Evolutionary conservation across 257 asterid species (phyloP).

Genomic region (Solanum pinnatisectum): DNA sequence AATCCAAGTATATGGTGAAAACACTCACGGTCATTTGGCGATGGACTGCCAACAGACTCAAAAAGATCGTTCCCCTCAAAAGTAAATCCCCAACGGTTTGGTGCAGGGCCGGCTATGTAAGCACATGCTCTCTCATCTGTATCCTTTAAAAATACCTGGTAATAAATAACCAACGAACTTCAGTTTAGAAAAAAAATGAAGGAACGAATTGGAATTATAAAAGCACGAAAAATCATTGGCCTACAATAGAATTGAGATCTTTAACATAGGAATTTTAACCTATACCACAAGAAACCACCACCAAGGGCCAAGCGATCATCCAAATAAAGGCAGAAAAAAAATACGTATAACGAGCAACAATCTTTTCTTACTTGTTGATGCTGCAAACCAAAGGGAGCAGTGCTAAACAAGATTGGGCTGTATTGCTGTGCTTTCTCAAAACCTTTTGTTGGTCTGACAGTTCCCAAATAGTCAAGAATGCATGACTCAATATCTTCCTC

Average conservation of each 20-base stretch:
- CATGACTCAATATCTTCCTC: slow-evolving; percentile 95
- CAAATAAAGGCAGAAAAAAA: background rate
- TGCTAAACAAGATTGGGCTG: slow-evolving; percentile 64
- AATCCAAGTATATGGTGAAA: background rate
- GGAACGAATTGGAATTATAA: background rate
- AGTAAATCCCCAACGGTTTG: slow-evolving; percentile 97
- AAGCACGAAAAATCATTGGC: background rate
- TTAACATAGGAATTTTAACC: background rate
- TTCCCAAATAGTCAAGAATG: slow-evolving; percentile 90
- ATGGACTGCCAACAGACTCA: slow-evolving; percentile 29
- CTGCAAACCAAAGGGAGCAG: slow-evolving; percentile 62
- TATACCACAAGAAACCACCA: background rate
- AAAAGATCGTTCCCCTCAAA: slow-evolving; percentile 76
- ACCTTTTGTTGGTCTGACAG: slow-evolving; percentile 66
- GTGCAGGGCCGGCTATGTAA: slow-evolving; percentile 99
- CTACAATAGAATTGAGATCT: background rate
- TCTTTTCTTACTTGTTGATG: slow-evolving; percentile 70
- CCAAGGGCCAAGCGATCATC: background rate
- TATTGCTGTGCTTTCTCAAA: slow-evolving; percentile 53
- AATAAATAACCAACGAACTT: slow-evolving; percentile 16
- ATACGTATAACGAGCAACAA: background rate
- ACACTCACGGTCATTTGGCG: slow-evolving; percentile 47
- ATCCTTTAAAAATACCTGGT: slow-evolving; percentile 88
- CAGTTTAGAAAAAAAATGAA: background rate
- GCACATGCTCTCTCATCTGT: slow-evolving; percentile 99